Base-by-base conservation (phyloP, 768 basidiomycete species). In the Pleurotus salmoneostramineus region DNA sequence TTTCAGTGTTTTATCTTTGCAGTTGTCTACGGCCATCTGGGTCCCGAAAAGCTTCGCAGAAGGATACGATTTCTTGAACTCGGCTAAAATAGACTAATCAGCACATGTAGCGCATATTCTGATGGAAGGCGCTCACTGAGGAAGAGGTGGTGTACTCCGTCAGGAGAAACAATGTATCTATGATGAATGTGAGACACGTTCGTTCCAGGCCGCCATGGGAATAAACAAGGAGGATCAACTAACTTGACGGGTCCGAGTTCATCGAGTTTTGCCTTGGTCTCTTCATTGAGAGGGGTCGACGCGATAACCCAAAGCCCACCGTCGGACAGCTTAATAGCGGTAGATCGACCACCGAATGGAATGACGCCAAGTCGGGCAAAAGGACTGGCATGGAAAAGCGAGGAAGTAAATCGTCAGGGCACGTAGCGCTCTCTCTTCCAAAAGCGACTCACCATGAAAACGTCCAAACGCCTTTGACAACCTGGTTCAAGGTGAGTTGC, bases 301-400 rank as follows among this genome's bases (percentile, higher is more conserved):
- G 90, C 92, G n/a, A 93, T 74, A 10, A 94, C 77, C 84, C 91
- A 95, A 31, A 95, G 84, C 10, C 82, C 85, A 37, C 87, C 85
- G 50, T 81, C 78, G 40, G 71, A 71, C 21, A 95, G 76, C 69
- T 79, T 83, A 63, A 95, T 76, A 0, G 92, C 94, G 0, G 93
- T 95, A 5, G 91, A 87, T 46, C 94, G 77, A 15, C 93, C 92
- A 1, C 94, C 94, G 32, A 94, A 73, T 3, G 91, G 90, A 12
- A 92, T 63, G 31, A 91, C 6, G 6, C 84, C 83, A 58, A 80
- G 83, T 44, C 91, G 81, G 10, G 80, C 66, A 65, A 91, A 92
- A 1, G 88, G 87, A 46, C 88, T 89, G 57, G 2, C 51, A 45
- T 58, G 42, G 6, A 36, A 37, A 15, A 17, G 21, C 21, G 21